Conservation (phyloP, 2,329 filamentous ascomycete genomes). For the Trichoderma oligosporum region DNA sequence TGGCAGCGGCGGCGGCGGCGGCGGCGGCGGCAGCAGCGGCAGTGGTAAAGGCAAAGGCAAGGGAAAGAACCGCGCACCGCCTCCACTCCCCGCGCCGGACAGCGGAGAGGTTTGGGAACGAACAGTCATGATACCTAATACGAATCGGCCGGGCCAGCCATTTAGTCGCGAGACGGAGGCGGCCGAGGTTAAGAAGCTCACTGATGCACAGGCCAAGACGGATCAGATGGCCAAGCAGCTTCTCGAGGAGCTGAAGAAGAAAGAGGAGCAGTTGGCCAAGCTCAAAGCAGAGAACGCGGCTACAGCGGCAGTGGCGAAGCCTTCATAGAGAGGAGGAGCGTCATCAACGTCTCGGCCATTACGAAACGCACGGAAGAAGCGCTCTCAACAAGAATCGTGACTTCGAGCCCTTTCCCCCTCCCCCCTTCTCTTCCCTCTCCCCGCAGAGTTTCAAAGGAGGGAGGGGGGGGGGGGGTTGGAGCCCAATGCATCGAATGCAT, state of each 20-base stretch:
- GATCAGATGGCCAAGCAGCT: constrained; percentile 57
- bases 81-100: constrained; percentile 35
- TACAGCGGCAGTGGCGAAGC: constrained; percentile 37
- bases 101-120: constrained; percentile 57
- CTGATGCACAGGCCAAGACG: constrained; percentile 62
- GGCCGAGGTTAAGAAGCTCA: constrained; percentile 56
- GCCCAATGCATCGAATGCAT: constrained; percentile 3
- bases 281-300: constrained; percentile 58
- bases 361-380: constrained; percentile 1
- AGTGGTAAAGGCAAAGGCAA: constrained; percentile 56
- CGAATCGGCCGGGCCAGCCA: constrained; percentile 63
- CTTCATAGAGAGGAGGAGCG: constrained; percentile 15
- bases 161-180: constrained; percentile 70
- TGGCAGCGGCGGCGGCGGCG: constrained; percentile 53
- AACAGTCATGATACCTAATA: constrained; percentile 70
- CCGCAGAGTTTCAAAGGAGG: too few relatives aligned
- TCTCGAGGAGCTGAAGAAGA: constrained; percentile 58
- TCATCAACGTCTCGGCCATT: background rate
- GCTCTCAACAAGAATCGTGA: background rate
- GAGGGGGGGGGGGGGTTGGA: background rate
- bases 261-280: constrained; percentile 58
- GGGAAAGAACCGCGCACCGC: constrained; percentile 41
- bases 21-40: constrained; percentile 43
- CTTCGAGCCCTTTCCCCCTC: background rate
- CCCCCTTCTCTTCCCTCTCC: too few relatives aligned